Evolutionary conservation across 1,284 basidiomycete species (phyloP), one percentile per base, ranked within the genome.

Genomic region (Nidula niveotomentosa): DNA sequence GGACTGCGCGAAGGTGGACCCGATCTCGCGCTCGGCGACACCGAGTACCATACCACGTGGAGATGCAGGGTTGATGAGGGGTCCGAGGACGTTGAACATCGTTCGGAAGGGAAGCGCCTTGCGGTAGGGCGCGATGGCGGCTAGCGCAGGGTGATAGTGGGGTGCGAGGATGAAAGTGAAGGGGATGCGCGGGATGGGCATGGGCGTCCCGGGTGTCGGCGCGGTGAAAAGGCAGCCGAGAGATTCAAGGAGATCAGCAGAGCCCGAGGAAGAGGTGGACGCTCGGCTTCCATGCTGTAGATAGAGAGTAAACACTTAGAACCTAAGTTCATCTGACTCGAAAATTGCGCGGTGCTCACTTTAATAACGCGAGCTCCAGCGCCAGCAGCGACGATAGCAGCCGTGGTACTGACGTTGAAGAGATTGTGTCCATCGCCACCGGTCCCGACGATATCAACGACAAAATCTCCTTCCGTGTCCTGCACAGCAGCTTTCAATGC

Each of bases 381-480:
- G 12, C 96, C 96, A 15, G 94, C 94, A 23, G 96, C 96, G 15
- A 99, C 93, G 57, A 99, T 85, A 3, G 87, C 95, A 1, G 96
- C 96, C 0, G 94, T 92, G 0, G 96, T 98, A 65, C 94, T 96
- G 46, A 98, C 96, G 69, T 99, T 98, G 81, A 96, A 99, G 0
- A 96, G 91, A 66, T 98, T 94, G 74, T 96, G 88, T 0, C 96
- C 96, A 73, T 98, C 96, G 9, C 96, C 96, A n/a, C 96, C 96
- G 8, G 74, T 75, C 2, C 64, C 81, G 41, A 84, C 82, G 52
- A 89, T 88, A 63, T 90, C 88, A 30, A 91, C 88, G 23, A 90
- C 76, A 58, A 89, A 88, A 63, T 89, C 86, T 3, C 74, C 69
- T 46, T 85, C 83, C 4, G 66, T 67, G 49, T 83, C 81, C 57